Conservation (phyloP, 345 rosid genomes). For the Eucalyptus marginata region DNA sequence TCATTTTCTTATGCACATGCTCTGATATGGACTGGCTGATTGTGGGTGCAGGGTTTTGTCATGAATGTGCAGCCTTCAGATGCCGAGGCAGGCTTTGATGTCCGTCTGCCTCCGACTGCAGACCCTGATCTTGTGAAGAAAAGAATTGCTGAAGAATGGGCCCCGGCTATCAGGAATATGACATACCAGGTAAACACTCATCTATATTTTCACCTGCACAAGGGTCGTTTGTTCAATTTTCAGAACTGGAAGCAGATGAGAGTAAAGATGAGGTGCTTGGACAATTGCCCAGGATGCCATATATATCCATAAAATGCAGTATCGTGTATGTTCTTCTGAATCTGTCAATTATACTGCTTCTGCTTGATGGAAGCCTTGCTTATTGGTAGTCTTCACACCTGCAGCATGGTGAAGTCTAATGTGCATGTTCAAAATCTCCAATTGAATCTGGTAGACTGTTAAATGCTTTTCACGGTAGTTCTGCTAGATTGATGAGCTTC, state of each 20-base stretch:
- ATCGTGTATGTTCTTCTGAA: neutral
- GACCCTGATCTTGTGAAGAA: conserved; percentile 52
- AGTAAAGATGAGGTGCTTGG: neutral
- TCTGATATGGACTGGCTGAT: neutral
- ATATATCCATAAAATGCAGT: neutral
- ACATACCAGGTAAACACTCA: conserved; percentile 39
- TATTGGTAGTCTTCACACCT: neutral
- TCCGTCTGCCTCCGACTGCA: conserved; percentile 68
- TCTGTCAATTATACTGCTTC: neutral
- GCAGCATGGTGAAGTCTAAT: neutral
- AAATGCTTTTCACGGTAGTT: neutral
- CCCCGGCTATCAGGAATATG: conserved; percentile 71
- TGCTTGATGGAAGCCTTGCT: neutral
- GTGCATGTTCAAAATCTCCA: neutral
- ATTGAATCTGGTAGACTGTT: neutral
- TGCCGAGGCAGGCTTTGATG: conserved; percentile 86
- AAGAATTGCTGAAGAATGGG: conserved; percentile 84
- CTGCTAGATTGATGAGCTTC: neutral
- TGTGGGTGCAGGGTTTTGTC: conserved; percentile 50
- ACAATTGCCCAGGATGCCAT: neutral
- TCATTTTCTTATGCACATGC: neutral
- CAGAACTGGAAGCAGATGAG: neutral
- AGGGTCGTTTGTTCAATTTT: neutral
- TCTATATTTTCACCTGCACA: neutral
- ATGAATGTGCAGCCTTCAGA: conserved; percentile 96